phyloP scores from a whole-genome alignment of 805 yeast genomes.

The Wickerhamomyces ciferrii region DNA sequence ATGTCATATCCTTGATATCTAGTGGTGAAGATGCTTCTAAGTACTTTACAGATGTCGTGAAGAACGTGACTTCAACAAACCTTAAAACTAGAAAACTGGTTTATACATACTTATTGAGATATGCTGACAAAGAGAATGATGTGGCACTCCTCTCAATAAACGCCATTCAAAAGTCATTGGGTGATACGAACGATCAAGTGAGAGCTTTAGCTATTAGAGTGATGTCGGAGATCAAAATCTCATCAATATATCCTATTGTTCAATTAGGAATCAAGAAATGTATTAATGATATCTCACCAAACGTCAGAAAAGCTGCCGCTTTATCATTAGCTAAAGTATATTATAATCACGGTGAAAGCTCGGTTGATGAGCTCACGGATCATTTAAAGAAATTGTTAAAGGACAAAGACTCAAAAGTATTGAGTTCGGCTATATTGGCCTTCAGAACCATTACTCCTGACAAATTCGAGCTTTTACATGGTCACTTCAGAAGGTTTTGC shows the following conservation, averaged over 20 bases:
- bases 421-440: slow-evolving; percentile 62
- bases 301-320: slow-evolving; percentile 77
- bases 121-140: slow-evolving; percentile 82
- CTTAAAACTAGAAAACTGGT: slow-evolving; percentile 70
- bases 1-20: slow-evolving; percentile 41
- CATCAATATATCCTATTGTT: slow-evolving; percentile 77
- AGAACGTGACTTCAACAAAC: slow-evolving; percentile 69
- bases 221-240: slow-evolving; percentile 76
- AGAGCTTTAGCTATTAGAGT: slow-evolving; percentile 75
- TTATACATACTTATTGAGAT: slow-evolving; percentile 65
- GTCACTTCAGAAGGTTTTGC: slow-evolving; percentile 58
- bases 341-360: slow-evolving; percentile 35
- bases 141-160: slow-evolving; percentile 86
- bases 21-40: slow-evolving; percentile 30
- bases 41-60: slow-evolving; percentile 82
- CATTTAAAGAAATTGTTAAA: slow-evolving; percentile 48
- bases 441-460: slow-evolving; percentile 49
- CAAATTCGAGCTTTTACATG: slow-evolving; percentile 64
- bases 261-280: slow-evolving; percentile 67
- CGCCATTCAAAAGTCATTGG: slow-evolving; percentile 79
- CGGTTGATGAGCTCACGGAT: slow-evolving; percentile 44
- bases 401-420: slow-evolving; percentile 65
- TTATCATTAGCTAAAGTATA: slow-evolving; percentile 61
- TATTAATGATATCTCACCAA: slow-evolving; percentile 63
- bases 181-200: slow-evolving; percentile 61